phyloP scores from a whole-genome alignment of 2,329 filamentous ascomycete species.

The Aspergillus sp. region DNA sequence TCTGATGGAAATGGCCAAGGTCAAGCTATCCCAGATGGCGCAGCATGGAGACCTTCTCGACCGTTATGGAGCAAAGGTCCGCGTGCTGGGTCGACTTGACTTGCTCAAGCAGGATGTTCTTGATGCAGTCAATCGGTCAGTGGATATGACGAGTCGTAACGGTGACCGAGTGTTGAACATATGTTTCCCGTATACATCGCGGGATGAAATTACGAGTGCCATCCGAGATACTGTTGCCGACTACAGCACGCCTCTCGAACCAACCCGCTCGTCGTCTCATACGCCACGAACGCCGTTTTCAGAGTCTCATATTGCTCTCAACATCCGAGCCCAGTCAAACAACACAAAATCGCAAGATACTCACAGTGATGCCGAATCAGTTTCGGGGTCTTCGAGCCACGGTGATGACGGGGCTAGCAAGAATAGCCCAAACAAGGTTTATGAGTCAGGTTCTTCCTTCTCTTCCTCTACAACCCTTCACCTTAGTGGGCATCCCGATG shows the following conservation, averaged over 20 bases:
- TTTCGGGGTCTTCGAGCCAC: slow-evolving; percentile 35
- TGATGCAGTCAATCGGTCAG: slow-evolving; percentile 79
- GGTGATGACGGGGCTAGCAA: slow-evolving; percentile 35
- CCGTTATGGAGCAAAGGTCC: slow-evolving; percentile 82
- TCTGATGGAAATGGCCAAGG: slow-evolving; percentile 95
- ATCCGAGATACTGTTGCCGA: slow-evolving; percentile 84
- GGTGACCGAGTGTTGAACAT: slow-evolving; percentile 79
- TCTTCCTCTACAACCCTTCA: slow-evolving; percentile 48
- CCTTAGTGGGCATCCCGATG: slow-evolving; percentile 21
- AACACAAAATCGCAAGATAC: slow-evolving; percentile 26
- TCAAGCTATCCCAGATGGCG: slow-evolving; percentile 85
- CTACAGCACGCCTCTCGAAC: slow-evolving; percentile 67
- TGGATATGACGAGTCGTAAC: slow-evolving; percentile 82
- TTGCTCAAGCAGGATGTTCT: slow-evolving; percentile 83
- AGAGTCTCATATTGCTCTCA: slow-evolving; percentile 79
- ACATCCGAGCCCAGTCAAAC: slow-evolving; percentile 65
- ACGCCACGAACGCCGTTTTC: slow-evolving; percentile 66
- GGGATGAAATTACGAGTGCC: slow-evolving; percentile 89
- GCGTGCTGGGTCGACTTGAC: slow-evolving; percentile 78
- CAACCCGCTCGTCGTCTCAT: slow-evolving; percentile 25
- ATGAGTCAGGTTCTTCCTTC: slow-evolving; percentile 32
- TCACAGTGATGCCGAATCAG: slow-evolving; percentile 46
- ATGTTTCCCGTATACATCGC: slow-evolving; percentile 94
- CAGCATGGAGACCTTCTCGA: slow-evolving; percentile 92
- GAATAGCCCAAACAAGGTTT: slow-evolving; percentile 19